Evolutionary conservation across 2,329 filamentous ascomycete species (phyloP), one percentile per base, ranked within the genome.

Genomic region (Colletotrichum trifolii): DNA sequence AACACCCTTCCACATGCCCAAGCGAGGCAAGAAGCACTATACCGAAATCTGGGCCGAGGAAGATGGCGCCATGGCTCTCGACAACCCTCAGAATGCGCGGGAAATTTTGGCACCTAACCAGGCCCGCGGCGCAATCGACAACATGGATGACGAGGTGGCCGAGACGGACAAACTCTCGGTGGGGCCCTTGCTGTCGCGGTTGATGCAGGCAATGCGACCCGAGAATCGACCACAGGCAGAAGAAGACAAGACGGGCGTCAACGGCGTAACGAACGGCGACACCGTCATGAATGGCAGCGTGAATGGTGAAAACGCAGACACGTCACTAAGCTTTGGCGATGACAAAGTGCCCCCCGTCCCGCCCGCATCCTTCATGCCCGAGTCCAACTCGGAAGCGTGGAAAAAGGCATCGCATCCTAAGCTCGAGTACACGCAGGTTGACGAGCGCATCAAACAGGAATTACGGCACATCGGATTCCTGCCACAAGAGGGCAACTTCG

Each of bases 41-140:
- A 89, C 87, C 33, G 94, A 98, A 66, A 84, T 95, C 9, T 99
- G 96, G 96, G 91, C 93, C 0, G 94, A 97, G 70, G 96, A 99
- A 75, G 96, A 99, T 73, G 93, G 93, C 9, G 83, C 87, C 52
- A 91, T 93, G 82, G 85, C 89, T 42, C 81, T 94, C 8, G 93
- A 96, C 73, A 84, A 86, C 5, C 84, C 86, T 6, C 83, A 86
- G 40, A 82, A 86, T 66, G 82, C 83, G 33, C 82, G 85, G 45
- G 89, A 93, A 60, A 89, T 88, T 69, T 83, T 93, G 7, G 86
- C 92, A 1, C 84, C 91, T 1, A 97, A 97, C 73, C 91, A 96
- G 71, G 85, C 94, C 2, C 89, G 94, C 43, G 95, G 96, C 25
- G 91, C 81, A 68, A 93, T 97, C 59, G 95, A 98, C 43, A 87